These are phyloP conservation scores for Noccaea caerulescens DNA, from an alignment of 345 rosid species.

Conservation along the genomic window DNA sequence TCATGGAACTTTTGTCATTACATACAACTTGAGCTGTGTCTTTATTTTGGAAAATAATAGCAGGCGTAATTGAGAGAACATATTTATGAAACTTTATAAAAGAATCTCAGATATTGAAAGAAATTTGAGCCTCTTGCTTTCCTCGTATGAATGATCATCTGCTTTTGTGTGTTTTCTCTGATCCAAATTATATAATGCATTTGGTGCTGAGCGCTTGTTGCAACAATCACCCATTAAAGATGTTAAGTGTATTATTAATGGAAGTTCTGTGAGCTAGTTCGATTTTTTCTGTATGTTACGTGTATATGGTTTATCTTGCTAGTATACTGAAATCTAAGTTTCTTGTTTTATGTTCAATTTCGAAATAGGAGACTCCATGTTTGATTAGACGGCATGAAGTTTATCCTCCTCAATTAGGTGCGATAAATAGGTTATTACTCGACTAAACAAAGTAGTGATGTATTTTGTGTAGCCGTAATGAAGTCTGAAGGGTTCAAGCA, in stretches of 20 bases:
- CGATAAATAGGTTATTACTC: conserved; percentile 25
- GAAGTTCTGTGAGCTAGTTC: conserved; percentile 2
- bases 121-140: conserved; percentile 5
- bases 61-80: conserved; percentile 2
- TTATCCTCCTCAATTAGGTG: conserved; percentile 44
- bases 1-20: conserved; percentile 19
- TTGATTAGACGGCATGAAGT: conserved; percentile 43
- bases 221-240: conserved; percentile 10
- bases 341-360: conserved; percentile 34
- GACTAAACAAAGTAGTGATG: conserved; percentile 17
- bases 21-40: conserved; percentile 6
- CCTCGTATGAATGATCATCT: conserved; percentile 16
- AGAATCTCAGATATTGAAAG: not conserved
- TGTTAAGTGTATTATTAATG: not conserved
- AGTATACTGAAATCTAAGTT: conserved; percentile 28
- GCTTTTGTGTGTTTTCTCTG: not conserved
- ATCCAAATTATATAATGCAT: conserved; percentile 18
- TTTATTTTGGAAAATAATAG: not conserved
- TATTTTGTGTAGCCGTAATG: conserved; percentile 73
- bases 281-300: not conserved
- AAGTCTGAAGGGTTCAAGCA: conserved; percentile 91
- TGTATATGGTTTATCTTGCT: conserved; percentile 17
- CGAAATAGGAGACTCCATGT: conserved; percentile 39
- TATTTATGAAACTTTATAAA: not conserved
- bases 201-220: conserved; percentile 1